phyloP scores from a whole-genome alignment of 2,329 filamentous ascomycete genomes.

The Basipetospora sp. region DNA sequence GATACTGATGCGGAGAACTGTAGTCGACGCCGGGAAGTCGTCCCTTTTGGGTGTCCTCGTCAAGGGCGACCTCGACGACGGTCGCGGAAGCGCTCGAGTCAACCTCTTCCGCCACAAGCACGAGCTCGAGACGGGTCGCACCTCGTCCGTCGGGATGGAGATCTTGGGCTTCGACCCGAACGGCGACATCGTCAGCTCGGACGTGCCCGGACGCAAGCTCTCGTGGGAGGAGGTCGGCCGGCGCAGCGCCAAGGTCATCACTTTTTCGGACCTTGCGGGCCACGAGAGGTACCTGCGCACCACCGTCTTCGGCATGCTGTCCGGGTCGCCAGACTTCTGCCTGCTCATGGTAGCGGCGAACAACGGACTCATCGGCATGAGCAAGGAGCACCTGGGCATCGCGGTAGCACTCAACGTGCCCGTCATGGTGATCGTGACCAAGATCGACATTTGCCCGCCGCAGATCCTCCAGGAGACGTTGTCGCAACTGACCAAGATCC shows the following conservation, averaged over 20 bases:
- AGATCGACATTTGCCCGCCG: constrained; percentile 94
- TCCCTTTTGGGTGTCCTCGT: constrained; percentile 91
- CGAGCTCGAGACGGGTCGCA: constrained; percentile 87
- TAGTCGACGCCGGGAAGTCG: constrained; percentile 92
- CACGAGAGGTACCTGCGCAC: constrained; percentile 92
- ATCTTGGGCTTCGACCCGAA: constrained; percentile 92
- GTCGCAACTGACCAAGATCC: constrained; percentile 75
- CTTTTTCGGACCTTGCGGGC: constrained; percentile 87
- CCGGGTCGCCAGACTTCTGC: constrained; percentile 93
- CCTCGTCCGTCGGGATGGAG: constrained; percentile 95
- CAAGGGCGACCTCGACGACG: constrained; percentile 89
- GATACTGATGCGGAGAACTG: constrained; percentile 7
- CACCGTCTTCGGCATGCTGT: constrained; percentile 87
- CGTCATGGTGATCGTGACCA: constrained; percentile 94
- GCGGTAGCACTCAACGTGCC: constrained; percentile 89
- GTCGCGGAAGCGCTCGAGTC: constrained; percentile 79
- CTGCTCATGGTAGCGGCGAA: constrained; percentile 97
- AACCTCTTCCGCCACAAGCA: constrained; percentile 97
- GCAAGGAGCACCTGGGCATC: constrained; percentile 92
- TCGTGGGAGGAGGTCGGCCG: constrained; percentile 97
- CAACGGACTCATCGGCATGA: constrained; percentile 94
- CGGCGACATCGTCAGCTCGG: constrained; percentile 68
- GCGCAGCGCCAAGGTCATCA: constrained; percentile 88
- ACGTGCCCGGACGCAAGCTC: constrained; percentile 68
- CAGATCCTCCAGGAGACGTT: constrained; percentile 91